phyloP scores from a whole-genome alignment of 345 rosid genomes.

The Salix exigua region DNA sequence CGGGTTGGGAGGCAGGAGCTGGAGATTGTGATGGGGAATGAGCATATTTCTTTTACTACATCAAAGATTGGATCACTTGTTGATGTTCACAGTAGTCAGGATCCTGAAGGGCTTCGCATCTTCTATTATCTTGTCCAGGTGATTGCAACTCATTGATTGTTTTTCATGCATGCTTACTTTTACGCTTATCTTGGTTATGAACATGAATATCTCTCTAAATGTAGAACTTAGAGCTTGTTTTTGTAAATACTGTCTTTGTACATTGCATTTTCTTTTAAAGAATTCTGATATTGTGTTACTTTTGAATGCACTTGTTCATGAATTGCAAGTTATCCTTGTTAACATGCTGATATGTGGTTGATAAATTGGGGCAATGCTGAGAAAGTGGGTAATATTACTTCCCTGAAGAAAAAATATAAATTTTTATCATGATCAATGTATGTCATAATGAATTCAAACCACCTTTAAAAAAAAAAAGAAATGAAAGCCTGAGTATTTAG shows the following conservation, averaged over 20 bases:
- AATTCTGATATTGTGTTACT: no score
- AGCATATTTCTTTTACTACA: conserved; percentile 91
- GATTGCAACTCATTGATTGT: not conserved
- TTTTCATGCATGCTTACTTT: not conserved
- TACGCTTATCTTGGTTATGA: not conserved
- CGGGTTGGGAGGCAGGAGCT: conserved; percentile 95
- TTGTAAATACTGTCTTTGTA: not conserved
- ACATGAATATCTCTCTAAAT: not conserved
- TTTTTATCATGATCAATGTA: not conserved
- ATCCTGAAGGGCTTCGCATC: conserved; percentile 97
- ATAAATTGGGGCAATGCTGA: not conserved
- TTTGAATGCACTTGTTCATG: not conserved
- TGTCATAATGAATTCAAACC: not conserved
- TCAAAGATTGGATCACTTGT: conserved; percentile 98
- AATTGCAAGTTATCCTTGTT: not conserved
- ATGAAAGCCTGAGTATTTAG: not conserved
- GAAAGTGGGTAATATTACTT: not conserved
- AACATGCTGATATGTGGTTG: not conserved
- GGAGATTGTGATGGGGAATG: conserved; percentile 96
- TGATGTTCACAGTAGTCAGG: conserved; percentile 90
- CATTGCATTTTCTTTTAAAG: no score
- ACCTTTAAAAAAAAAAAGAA: not conserved
- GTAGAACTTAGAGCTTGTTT: not conserved
- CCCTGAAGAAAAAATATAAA: not conserved
- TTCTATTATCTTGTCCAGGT: conserved; percentile 99